Base-by-base conservation (phyloP, 2,329 filamentous ascomycete species). In the Colletotrichum neosansevieriae region DNA sequence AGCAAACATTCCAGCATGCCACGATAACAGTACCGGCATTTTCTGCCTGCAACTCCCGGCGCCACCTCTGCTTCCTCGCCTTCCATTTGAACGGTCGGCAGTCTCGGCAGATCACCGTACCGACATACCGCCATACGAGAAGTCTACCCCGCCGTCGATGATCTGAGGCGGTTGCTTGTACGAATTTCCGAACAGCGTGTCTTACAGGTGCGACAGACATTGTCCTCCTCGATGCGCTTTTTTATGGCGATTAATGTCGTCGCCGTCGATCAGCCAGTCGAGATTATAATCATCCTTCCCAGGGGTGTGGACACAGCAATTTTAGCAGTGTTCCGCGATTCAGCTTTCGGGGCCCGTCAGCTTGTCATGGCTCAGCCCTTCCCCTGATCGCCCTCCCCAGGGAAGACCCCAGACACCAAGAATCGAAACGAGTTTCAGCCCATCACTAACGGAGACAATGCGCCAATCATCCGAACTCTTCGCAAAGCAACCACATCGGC, bases 351-450 rank as follows among this genome's bases (percentile, higher is more conserved):
- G 29, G 29, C 29, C 29, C 9, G 29, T 29, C 56, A 40, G 42
- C 44, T 58, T 53, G 44, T 42, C 38, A 51, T 21, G 7, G 50
- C 62, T 66, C 53, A 63, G 34, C 49, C 54, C n/a, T 50, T 54
- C 60, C 45, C 51, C 61, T 64, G 61, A 65, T 56, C 56, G 17
- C 5, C 51, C 49, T 11, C 17, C 38, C 17, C 66, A 36, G 15
- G 62, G 66, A 56, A 42, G 19, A 66, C 56, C 61, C 66, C 56
- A 4, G 61, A 6, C 42, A 15, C 17, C 42, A 15, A 45, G 11
- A 45, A 40, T 42, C 40, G 47, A 59, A 49, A 59, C 54, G 65
- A 50, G 66, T 66, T 69, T 69, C 66, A 69, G 61, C 61, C 34
- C 42, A 12, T 68, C 21, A 9, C 34, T 29, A 45, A 50, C 11